Evolutionary conservation across 148 eudicot genomes (phyloP).

Genomic region (Silene latifolia): DNA sequence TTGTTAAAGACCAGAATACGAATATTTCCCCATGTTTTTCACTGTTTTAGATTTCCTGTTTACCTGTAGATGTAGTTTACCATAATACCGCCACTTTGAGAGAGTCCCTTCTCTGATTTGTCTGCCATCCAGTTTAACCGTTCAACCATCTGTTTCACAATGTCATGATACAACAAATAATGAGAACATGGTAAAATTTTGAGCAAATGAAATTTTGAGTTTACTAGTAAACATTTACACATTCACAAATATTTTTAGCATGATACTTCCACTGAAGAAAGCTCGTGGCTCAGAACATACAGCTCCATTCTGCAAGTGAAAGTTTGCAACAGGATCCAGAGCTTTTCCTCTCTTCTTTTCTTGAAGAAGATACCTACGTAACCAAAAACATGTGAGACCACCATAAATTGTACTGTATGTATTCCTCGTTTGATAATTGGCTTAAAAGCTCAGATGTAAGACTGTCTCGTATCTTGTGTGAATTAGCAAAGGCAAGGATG

Average conservation of each 20-base stretch:
- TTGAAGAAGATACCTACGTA: slow-evolving; percentile 57
- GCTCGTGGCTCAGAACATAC: slow-evolving; percentile 42
- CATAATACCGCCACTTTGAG: slow-evolving; percentile 87
- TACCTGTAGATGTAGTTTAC: slow-evolving; percentile 88
- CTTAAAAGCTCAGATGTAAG: too few relatives aligned
- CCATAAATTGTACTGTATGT: too few relatives aligned
- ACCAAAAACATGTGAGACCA: not conserved
- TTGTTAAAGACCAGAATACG: too few relatives aligned
- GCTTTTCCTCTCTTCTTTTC: slow-evolving; percentile 96
- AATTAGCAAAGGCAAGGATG: too few relatives aligned
- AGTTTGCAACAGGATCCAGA: slow-evolving; percentile 93
- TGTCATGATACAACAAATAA: slow-evolving; percentile 6
- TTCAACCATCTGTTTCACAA: slow-evolving; percentile 53
- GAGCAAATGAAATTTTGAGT: too few relatives aligned
- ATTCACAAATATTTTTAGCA: not conserved
- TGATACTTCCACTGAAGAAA: not conserved
- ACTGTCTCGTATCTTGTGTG: too few relatives aligned
- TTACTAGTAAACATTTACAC: not conserved
- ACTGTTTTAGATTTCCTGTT: not conserved
- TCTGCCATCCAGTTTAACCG: slow-evolving; percentile 98
- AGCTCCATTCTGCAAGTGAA: slow-evolving; percentile 98
- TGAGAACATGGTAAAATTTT: not conserved
- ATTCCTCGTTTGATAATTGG: too few relatives aligned
- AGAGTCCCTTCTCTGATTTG: slow-evolving; percentile 72
- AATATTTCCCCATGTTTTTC: not conserved